Evolutionary conservation across 2,329 filamentous ascomycete genomes (phyloP).

Genomic region (Elsinoe australis): DNA sequence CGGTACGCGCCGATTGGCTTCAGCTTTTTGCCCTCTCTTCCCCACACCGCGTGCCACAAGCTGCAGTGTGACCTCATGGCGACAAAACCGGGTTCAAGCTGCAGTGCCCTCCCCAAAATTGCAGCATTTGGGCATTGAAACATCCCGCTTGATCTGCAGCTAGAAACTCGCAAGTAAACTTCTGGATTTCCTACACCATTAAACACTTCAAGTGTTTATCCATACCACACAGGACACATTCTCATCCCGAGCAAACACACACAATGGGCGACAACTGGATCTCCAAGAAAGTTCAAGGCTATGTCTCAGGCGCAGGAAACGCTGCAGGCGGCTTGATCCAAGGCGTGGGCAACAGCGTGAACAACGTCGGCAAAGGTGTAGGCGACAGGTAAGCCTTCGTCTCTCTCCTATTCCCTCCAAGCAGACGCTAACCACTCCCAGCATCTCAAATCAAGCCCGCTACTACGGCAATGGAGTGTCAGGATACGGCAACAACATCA

Average conservation of each 20-base stretch:
- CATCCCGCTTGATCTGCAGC: slow-evolving; percentile 4
- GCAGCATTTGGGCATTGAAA: not conserved
- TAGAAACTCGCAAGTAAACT: not conserved
- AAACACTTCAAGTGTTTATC: not conserved
- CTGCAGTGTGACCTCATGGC: slow-evolving; percentile 9
- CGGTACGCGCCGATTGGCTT: slow-evolving; percentile 6
- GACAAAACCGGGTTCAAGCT: slow-evolving; percentile 1
- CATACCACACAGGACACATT: not conserved
- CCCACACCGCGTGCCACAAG: not conserved
- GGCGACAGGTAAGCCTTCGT: slow-evolving; percentile 32
- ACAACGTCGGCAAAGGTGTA: slow-evolving; percentile 39
- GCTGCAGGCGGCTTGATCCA: slow-evolving; percentile 38
- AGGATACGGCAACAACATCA: slow-evolving; percentile 45
- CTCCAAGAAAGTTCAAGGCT: slow-evolving; percentile 37
- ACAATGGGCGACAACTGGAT: slow-evolving; percentile 37
- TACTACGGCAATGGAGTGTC: slow-evolving; percentile 43
- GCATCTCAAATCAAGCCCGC: slow-evolving; percentile 39
- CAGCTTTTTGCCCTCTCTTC: not conserved
- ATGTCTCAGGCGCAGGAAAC: slow-evolving; percentile 38
- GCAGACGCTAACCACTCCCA: slow-evolving; percentile 20
- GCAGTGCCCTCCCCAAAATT: not conserved
- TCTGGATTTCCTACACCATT: too few species aligned
- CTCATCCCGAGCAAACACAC: not conserved
- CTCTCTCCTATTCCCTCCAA: slow-evolving; percentile 1
- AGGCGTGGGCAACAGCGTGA: slow-evolving; percentile 40